Evolutionary conservation across 2,329 filamentous ascomycete genomes (phyloP).

Genomic region (Gyromitra esculenta): DNA sequence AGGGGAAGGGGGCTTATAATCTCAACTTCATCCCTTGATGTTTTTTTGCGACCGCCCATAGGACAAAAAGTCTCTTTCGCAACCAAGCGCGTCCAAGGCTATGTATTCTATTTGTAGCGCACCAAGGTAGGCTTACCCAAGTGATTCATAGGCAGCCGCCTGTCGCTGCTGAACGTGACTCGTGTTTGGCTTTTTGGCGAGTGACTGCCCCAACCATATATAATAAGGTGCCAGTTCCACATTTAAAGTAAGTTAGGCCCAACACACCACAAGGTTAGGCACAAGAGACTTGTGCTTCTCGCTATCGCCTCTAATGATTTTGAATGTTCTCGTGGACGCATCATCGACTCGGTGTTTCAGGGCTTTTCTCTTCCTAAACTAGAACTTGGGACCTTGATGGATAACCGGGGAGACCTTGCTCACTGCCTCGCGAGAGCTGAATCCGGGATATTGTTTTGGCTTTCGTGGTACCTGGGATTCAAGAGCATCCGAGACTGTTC

Average conservation of each 20-base stretch:
- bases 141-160: slow-evolving; percentile 26
- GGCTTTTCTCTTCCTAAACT: neutral
- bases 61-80: slow-evolving; percentile 1
- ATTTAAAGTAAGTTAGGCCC: neutral
- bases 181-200: neutral
- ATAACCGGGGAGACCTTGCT: neutral
- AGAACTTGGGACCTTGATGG: neutral
- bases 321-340: neutral
- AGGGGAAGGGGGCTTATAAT: slow-evolving; percentile 15
- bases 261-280: neutral
- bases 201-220: slow-evolving; percentile 12
- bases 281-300: slow-evolving; percentile 7
- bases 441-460: neutral
- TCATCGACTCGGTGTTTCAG: neutral
- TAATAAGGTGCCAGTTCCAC: slow-evolving; percentile 13
- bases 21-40: neutral
- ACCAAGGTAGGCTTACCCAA: neutral
- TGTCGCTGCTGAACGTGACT: neutral
- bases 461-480: neutral
- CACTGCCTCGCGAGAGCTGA: neutral
- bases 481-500: neutral
- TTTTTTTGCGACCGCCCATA: neutral
- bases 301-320: neutral
- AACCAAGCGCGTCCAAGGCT: neutral
- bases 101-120: slow-evolving; percentile 5